Evolutionary conservation across 108 stramenopile genomes (phyloP).

Genomic region (Cyclotella cryptica): DNA sequence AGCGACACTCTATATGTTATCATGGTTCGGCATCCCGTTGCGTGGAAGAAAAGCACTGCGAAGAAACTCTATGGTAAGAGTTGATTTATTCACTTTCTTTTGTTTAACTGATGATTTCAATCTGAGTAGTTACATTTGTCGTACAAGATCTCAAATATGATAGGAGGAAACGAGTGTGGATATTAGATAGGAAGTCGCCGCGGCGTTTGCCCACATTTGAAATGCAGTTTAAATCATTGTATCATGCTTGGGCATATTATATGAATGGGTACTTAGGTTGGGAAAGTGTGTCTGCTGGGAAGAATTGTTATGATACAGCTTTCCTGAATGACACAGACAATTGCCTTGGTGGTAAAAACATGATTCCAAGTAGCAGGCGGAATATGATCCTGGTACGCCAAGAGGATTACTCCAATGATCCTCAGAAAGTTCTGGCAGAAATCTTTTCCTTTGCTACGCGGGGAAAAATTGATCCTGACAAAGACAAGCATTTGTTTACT

Average conservation of each 20-base stretch:
- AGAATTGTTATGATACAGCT: slow-evolving; percentile 16
- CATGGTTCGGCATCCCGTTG: slow-evolving; percentile 29
- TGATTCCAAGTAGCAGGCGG: slow-evolving; percentile 8
- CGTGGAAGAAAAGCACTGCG: slow-evolving; percentile 22
- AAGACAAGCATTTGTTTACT: slow-evolving; percentile 16
- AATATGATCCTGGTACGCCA: slow-evolving; percentile 33
- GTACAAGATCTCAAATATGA: slow-evolving; percentile 13
- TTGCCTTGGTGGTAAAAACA: slow-evolving; percentile 30
- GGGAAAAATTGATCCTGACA: slow-evolving; percentile 21
- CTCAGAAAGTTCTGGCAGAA: slow-evolving; percentile 22
- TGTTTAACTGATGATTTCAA: background rate
- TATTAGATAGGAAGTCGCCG: slow-evolving; percentile 11
- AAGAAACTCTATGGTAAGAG: slow-evolving; percentile 16
- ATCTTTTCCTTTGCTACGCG: slow-evolving; percentile 35
- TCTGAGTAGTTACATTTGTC: background rate
- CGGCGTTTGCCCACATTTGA: slow-evolving; percentile 22
- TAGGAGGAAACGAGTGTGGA: slow-evolving; percentile 6
- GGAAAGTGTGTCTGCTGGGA: slow-evolving; percentile 16
- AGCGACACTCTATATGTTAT: slow-evolving; percentile 32
- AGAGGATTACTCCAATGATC: slow-evolving; percentile 30
- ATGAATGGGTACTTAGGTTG: slow-evolving; percentile 31
- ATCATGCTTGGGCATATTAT: slow-evolving; percentile 29
- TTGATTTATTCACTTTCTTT: background rate
- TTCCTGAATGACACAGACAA: background rate
- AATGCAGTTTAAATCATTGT: slow-evolving; percentile 22